These are phyloP conservation scores for Trichoderma lentiforme DNA, from an alignment of 2,329 filamentous ascomycete species.

Conservation along the genomic window DNA sequence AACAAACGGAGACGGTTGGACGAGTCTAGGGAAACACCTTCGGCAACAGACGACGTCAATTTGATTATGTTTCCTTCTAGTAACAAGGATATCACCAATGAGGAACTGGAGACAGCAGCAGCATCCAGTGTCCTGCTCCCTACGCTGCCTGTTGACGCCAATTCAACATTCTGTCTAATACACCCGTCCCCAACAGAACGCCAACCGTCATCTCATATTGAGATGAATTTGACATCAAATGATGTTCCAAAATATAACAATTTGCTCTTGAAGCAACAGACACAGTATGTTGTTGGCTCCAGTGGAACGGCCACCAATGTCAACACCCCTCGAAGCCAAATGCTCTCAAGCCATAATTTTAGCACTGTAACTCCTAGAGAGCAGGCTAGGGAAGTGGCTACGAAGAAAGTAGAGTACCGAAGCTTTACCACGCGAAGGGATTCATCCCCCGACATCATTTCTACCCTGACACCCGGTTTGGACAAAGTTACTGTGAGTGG, in stretches of 20 bases:
- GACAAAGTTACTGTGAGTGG: neutral
- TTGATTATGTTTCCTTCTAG: slow-evolving; percentile 27
- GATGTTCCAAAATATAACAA: slow-evolving; percentile 17
- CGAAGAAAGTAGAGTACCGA: neutral
- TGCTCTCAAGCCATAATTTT: slow-evolving; percentile 27
- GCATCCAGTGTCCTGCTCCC: slow-evolving; percentile 10
- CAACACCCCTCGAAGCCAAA: slow-evolving; percentile 34
- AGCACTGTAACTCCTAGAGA: slow-evolving; percentile 21
- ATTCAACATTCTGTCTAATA: slow-evolving; percentile 34
- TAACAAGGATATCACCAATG: slow-evolving; percentile 18
- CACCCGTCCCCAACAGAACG: slow-evolving; percentile 35
- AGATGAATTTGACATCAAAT: slow-evolving; percentile 23
- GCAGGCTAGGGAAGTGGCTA: slow-evolving; percentile 7
- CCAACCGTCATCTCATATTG: slow-evolving; percentile 37
- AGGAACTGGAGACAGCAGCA: slow-evolving; percentile 11
- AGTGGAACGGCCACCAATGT: slow-evolving; percentile 36
- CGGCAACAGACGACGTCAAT: slow-evolving; percentile 26
- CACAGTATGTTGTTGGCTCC: slow-evolving; percentile 22
- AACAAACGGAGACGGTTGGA: slow-evolving; percentile 27
- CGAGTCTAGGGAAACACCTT: slow-evolving; percentile 17
- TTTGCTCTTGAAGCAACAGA: neutral
- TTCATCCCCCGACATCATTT: slow-evolving; percentile 23
- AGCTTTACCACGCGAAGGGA: neutral
- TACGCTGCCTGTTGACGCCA: slow-evolving; percentile 25
- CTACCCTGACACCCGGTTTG: neutral